Percentiles rank a stretch among this genome's conserved stretches.
Conservation (phyloP, 768 basidiomycete genomes). For the Trametes maxima region DNA sequence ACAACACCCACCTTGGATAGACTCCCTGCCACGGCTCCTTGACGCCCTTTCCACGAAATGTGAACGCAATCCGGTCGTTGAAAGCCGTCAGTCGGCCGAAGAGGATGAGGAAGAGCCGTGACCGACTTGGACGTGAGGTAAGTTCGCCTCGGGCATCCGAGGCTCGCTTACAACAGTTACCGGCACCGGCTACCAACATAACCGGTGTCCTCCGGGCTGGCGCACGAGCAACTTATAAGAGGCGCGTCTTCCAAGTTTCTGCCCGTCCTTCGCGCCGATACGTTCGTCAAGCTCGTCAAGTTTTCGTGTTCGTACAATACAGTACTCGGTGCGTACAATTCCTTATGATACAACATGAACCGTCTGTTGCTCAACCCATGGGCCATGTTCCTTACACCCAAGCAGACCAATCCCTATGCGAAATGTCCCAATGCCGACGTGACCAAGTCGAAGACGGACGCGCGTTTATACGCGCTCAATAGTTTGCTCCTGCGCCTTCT, state of each 20-base stretch:
- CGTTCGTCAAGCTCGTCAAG: neutral
- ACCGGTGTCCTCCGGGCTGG: too few species aligned
- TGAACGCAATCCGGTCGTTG: too few species aligned
- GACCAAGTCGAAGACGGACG: neutral
- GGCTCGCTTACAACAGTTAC: too few species aligned
- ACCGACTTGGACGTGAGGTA: too few species aligned
- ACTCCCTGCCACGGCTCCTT: too few species aligned
- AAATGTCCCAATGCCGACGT: neutral
- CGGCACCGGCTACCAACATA: too few species aligned
- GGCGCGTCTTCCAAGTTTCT: neutral
- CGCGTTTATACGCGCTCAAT: constrained; percentile 19
- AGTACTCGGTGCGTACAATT: constrained; percentile 9
- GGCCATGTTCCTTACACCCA: neutral
- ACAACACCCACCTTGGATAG: too few species aligned
- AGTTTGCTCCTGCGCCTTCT: constrained; percentile 13
- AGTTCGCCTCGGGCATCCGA: too few species aligned
- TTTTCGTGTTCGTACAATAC: constrained; percentile 2
- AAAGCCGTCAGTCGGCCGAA: too few species aligned
- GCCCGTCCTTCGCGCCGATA: neutral
- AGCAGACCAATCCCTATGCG: neutral
- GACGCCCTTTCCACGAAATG: too few species aligned
- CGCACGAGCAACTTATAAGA: too few species aligned
- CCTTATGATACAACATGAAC: constrained; percentile 6
- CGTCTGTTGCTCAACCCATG: neutral
- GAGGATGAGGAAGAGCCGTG: too few species aligned